Conservation (phyloP, 768 basidiomycete species). For the Russula ochroleuca region DNA sequence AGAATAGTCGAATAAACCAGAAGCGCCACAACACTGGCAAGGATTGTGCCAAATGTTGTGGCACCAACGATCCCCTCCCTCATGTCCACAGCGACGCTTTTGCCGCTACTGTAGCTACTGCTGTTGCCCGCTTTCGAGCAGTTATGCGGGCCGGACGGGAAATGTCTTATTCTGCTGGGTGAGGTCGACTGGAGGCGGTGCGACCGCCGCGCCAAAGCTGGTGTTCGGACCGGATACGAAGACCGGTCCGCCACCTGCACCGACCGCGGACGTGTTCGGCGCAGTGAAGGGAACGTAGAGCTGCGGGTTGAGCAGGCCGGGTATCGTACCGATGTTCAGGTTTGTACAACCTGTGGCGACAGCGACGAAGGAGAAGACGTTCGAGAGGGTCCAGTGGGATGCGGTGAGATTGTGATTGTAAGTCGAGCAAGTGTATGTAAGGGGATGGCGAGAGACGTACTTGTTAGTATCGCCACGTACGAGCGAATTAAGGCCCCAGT, state of each 20-base stretch:
- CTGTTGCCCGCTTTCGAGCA: neutral
- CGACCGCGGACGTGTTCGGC: slow-evolving; percentile 38
- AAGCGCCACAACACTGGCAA: neutral
- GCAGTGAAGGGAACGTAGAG: slow-evolving; percentile 45
- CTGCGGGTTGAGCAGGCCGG: slow-evolving; percentile 43
- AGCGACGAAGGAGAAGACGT: slow-evolving; percentile 53
- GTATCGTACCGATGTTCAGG: slow-evolving; percentile 36
- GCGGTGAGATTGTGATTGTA: slow-evolving; percentile 10
- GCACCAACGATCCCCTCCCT: neutral
- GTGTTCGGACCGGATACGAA: slow-evolving; percentile 37
- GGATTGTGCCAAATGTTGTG: neutral
- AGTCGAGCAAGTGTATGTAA: neutral
- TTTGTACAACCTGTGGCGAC: slow-evolving; percentile 44
- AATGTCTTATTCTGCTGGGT: slow-evolving; percentile 32
- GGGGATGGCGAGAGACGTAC: slow-evolving; percentile 27
- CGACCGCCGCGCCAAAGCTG: slow-evolving; percentile 32
- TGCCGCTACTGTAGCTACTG: no score
- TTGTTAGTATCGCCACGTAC: slow-evolving; percentile 56
- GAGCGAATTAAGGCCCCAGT: slow-evolving; percentile 58
- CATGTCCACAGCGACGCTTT: no score
- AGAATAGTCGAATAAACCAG: no score
- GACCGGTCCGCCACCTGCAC: slow-evolving; percentile 44
- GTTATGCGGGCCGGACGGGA: slow-evolving; percentile 5
- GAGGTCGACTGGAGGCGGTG: slow-evolving; percentile 40
- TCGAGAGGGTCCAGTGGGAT: slow-evolving; percentile 34